These are phyloP conservation scores for Symbiodinium natans DNA, from an alignment of 73 alveolate species.

Conservation along the genomic window DNA sequence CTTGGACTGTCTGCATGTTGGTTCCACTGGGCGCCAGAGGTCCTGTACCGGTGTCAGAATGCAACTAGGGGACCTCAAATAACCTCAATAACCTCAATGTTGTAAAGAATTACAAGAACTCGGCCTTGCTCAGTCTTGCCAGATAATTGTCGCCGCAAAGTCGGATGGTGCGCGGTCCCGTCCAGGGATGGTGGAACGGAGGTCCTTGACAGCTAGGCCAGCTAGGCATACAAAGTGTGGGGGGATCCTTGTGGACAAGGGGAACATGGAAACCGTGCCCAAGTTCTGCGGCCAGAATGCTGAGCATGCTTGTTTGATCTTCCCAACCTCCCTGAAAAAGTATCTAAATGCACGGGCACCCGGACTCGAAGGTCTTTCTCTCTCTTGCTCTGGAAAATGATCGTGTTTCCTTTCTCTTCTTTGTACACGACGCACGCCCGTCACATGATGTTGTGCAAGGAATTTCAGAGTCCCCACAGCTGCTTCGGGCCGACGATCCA, in stretches of 20 bases:
- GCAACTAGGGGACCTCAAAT: neutral
- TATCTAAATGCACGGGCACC: neutral
- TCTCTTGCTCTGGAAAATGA: neutral
- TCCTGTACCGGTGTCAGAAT: neutral
- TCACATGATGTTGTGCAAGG: too few relatives aligned
- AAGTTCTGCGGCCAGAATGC: neutral
- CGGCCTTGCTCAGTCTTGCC: neutral
- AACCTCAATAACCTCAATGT: too few relatives aligned
- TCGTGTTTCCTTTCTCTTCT: too few relatives aligned
- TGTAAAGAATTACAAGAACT: neutral
- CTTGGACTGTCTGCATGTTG: neutral
- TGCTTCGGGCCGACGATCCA: too few relatives aligned
- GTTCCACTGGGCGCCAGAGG: neutral
- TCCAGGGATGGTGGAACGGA: constrained; percentile 56
- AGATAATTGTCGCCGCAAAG: constrained; percentile 34
- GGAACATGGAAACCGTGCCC: neutral
- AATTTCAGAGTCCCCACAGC: too few relatives aligned
- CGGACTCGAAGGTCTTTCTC: neutral
- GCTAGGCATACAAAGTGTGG: neutral
- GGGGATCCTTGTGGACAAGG: neutral
- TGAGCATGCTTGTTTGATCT: neutral
- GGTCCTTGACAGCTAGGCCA: neutral
- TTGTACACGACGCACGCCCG: too few relatives aligned
- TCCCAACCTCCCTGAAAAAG: too few relatives aligned
- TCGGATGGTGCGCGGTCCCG: constrained; percentile 28